Base-by-base conservation (phyloP, 2,329 filamentous ascomycete species). In the Penicillium sp. region DNA sequence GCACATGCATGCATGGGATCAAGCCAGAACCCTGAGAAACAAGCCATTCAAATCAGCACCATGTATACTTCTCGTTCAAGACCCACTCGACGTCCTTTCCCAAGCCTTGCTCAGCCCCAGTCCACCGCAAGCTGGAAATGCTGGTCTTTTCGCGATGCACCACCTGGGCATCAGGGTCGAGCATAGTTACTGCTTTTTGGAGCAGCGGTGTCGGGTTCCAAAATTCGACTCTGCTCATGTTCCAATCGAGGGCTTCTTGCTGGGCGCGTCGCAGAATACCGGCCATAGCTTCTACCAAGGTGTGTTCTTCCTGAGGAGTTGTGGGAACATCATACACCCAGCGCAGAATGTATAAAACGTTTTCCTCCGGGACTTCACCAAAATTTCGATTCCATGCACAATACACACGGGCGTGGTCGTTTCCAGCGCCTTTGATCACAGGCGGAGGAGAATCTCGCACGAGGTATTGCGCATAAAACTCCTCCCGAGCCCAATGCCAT, bases 401-500 rank as follows among this genome's bases (percentile, higher is more conserved):
- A 35, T 66, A 67, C 13, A 67, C 64, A 9, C 56, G 52, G 9
- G 58, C 52, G 13, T 50, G 40, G 5, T 67, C 66, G 29, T 81
- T 77, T 1, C 87, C 70, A 2, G 84, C 86, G 10, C 89, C 89
- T 55, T 84, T 82, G 37, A 84, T 68, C 1, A 68, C 56, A 0
- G 85, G 82, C 0, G 48, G 47, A 11, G 47, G 47, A 4, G 59
- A 12, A 68, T 66, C 2, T 73, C 69, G 48, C 82, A 76, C 4
- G 89, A 69, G 45, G 78, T 74, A n/a, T 37, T 74, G 71, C 4
- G 75, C 76, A 55, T 90, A 81, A 60, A 84, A 92, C 33, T 88
- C 80, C 64, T 95, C 87, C 32, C 90, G 79, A 41, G 80, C 78
- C 60, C 86, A 78, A 61, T 90, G 82, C 86, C 86, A 93, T 43